Evolutionary conservation across 345 rosid genomes (phyloP), one percentile per base, ranked within the genome.

Genomic region (Zanthoxylum bungeanum): DNA sequence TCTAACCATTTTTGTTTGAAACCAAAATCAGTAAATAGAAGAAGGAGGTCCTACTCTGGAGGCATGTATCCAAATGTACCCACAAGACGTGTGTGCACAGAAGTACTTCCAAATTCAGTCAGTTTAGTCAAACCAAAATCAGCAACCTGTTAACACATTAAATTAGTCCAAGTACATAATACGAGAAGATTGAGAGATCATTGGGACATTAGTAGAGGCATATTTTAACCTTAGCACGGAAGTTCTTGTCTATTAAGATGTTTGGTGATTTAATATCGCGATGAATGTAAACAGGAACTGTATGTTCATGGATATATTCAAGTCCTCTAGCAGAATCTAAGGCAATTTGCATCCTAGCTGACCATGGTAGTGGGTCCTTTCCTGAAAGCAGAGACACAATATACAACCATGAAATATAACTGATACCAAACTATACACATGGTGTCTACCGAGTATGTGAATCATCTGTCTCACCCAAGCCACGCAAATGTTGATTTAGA

Each of bases 21-120:
- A n/a, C 9, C 9, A 7, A 9, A 39, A 17, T 55, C 17, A 25
- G 51, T 51, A 7, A 17, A 63, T 5, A 14, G 34, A 16, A 63
- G 30, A 9, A 14, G 2, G 21, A 42, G 73, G 69, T 74, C 89
- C 83, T 86, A 92, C 99, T 95, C 99, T 0, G 99, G 99, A n/a
- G 99, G 91, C 99, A 95, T 95, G 78, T 95, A 95, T 76, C 99
- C 99, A 77, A 95, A 95, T 55, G 99, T 95, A 33, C 98, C 97
- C 72, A 91, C 93, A 42, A 93, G 95, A 63, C 92, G 88, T 31
- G 97, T 85, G 8, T 73, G 88, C 8, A 86, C 78, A 0, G 92
- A 84, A 51, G 85, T 10, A 76, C 92, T 76, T 76, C 91, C 99
- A 9, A 88, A 88, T 79, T 92, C 93, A 42, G 96, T 89, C 60